Conservation (phyloP, 257 asterid species). For the Cynanchum wilfordii region DNA sequence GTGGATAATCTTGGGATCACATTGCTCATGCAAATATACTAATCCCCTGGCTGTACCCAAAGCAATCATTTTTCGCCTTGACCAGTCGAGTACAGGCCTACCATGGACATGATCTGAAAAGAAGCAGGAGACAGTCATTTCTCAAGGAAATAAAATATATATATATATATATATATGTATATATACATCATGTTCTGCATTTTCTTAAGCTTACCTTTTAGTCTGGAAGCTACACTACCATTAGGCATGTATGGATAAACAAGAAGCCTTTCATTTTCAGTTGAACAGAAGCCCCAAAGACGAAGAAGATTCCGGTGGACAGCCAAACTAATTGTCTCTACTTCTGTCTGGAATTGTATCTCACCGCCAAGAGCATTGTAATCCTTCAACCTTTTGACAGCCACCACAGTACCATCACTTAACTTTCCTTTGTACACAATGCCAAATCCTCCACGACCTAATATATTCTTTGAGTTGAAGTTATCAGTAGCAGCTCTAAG, state of each 20-base stretch:
- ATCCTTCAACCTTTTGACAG: slow-evolving; percentile 88
- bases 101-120: slow-evolving; percentile 60
- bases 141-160: too few species aligned
- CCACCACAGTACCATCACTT: slow-evolving; percentile 75
- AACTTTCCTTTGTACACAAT: slow-evolving; percentile 77
- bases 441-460: slow-evolving; percentile 93
- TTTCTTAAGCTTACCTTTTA: slow-evolving; percentile 48
- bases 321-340: slow-evolving; percentile 83
- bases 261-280: slow-evolving; percentile 82
- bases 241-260: slow-evolving; percentile 84
- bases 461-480: slow-evolving; percentile 69
- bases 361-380: slow-evolving; percentile 82
- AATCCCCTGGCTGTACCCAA: slow-evolving; percentile 87
- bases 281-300: slow-evolving; percentile 86
- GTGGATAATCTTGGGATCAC: slow-evolving; percentile 88
- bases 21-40: slow-evolving; percentile 85
- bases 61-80: slow-evolving; percentile 68
- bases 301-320: slow-evolving; percentile 87
- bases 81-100: slow-evolving; percentile 81
- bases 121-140: background rate
- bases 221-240: slow-evolving; percentile 81
- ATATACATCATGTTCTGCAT: background rate
- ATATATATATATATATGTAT: too few species aligned
- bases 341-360: slow-evolving; percentile 93
- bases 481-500: slow-evolving; percentile 80